A percentile compares a stretch with the other conserved stretches of the same genome.
These are phyloP conservation scores for Hypoxylon sp. DNA, from an alignment of 2,329 filamentous ascomycete genomes.

Conservation along the genomic window DNA sequence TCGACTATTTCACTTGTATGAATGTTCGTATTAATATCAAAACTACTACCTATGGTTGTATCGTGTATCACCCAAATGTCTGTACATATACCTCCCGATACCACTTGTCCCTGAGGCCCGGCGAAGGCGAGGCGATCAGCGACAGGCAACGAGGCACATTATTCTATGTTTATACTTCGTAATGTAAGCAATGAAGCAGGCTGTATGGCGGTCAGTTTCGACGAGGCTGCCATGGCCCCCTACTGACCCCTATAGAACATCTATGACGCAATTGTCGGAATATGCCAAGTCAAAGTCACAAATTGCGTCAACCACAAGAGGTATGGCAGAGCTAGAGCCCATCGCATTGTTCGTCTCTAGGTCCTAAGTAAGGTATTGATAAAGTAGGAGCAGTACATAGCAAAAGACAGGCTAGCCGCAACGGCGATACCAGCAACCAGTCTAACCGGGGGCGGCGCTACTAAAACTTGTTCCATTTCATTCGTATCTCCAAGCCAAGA, in stretches of 20 bases:
- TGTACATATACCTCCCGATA: not conserved
- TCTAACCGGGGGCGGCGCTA: conserved; percentile 22
- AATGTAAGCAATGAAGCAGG: not conserved
- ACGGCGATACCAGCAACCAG: conserved; percentile 23
- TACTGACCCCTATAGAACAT: not conserved
- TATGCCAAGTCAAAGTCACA: not conserved
- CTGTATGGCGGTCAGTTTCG: not conserved
- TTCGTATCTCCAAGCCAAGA: conserved; percentile 47
- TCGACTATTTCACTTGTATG: not conserved
- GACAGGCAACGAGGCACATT: not conserved
- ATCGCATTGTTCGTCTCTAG: conserved; percentile 35
- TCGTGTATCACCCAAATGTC: not conserved
- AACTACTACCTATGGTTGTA: not conserved
- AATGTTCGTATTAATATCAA: not conserved
- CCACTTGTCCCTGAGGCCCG: not conserved
- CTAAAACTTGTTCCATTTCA: conserved; percentile 32
- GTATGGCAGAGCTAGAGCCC: conserved; percentile 20
- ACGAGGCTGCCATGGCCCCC: not conserved
- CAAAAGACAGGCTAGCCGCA: conserved; percentile 33
- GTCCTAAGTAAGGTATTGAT: conserved; percentile 9
- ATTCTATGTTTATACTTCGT: not conserved
- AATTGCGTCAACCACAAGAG: not conserved
- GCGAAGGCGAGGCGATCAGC: not conserved
- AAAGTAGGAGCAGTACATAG: conserved; percentile 36
- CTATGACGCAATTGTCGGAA: not conserved